Base-by-base conservation (phyloP, 306 rosid genomes). In the Quercus agrifolia region DNA sequence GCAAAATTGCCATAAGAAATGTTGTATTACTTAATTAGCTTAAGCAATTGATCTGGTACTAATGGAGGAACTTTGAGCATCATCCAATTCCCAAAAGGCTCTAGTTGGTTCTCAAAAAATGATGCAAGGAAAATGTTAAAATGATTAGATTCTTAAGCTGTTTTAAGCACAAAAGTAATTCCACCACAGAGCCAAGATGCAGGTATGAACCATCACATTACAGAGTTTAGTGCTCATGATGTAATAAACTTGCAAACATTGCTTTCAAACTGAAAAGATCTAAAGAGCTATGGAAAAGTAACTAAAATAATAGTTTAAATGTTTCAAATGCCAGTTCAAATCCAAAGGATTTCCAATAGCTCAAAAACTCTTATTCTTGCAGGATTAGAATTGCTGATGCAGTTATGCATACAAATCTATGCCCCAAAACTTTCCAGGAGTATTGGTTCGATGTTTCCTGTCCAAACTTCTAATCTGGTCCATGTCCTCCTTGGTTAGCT, bases 371-470 rank as follows among this genome's bases (percentile, higher is more conserved):
- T 54, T 70, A 17, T 70, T 70, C 7, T 23, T 38, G 15, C 18
- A 6, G 44, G 28, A 62, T 57, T 9, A 25, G 5, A 33, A 20
- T 59, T 18, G 71, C 31, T 20, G 13, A 7, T 9, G 73, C 27
- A 76, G 75, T 85, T 86, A 94, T 1, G 97, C 97, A 84, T 31
- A 94, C 58, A 92, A 86, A 84, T 92, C 91, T 59, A 94, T 77
- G 70, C 91, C 95, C 97, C 97, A 94, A 79, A 91, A 92, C 88
- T 20, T 86, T 35, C 91, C 97, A 1, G 97, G 97, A 71, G 87
- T 90, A 57, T 94, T 94, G 12, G 94, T 94, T 71, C 97, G 71
- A 51, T 68, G 85, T 56, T 87, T 87, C 88, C 73, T 89, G 80
- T 92, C 95, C 11, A 92, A 74, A 33, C 81, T 71, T 61, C 67